Conservation (phyloP, 345 rosid species). For the Hibiscus tridactylites region DNA sequence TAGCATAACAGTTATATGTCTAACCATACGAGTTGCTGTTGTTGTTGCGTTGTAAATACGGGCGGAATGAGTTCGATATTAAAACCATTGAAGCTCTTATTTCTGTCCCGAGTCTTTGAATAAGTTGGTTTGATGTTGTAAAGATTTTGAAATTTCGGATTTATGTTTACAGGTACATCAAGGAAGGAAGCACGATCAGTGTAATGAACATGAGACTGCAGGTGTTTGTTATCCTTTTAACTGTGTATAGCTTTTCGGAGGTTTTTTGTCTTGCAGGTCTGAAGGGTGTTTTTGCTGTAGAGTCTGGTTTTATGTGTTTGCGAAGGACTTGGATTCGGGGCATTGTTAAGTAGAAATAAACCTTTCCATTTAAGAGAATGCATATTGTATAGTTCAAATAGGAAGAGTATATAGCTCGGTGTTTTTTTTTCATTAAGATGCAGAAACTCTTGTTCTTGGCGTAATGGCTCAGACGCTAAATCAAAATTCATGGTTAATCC, state of each 20-base stretch:
- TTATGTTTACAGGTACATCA: slow-evolving; percentile 54
- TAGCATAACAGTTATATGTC: no score
- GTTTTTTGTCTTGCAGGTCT: not conserved
- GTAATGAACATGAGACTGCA: slow-evolving; percentile 30
- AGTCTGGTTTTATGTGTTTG: not conserved
- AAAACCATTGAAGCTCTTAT: not conserved
- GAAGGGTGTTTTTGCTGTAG: not conserved
- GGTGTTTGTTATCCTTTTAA: not conserved
- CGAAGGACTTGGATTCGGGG: not conserved
- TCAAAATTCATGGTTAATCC: no score
- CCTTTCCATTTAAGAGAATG: no score
- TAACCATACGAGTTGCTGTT: no score
- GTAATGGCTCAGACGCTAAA: no score
- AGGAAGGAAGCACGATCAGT: slow-evolving; percentile 97
- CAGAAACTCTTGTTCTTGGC: no score
- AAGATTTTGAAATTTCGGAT: not conserved
- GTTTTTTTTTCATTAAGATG: no score
- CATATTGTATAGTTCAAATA: no score
- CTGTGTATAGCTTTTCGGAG: not conserved
- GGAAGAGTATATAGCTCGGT: no score
- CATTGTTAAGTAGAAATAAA: not conserved
- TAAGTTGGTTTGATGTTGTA: not conserved
- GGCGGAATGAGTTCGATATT: not conserved
- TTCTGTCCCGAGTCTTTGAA: not conserved
- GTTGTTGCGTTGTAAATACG: no score